These are phyloP conservation scores for Gymnopilus dilepis DNA, from an alignment of 768 basidiomycete species.

Conservation along the genomic window DNA sequence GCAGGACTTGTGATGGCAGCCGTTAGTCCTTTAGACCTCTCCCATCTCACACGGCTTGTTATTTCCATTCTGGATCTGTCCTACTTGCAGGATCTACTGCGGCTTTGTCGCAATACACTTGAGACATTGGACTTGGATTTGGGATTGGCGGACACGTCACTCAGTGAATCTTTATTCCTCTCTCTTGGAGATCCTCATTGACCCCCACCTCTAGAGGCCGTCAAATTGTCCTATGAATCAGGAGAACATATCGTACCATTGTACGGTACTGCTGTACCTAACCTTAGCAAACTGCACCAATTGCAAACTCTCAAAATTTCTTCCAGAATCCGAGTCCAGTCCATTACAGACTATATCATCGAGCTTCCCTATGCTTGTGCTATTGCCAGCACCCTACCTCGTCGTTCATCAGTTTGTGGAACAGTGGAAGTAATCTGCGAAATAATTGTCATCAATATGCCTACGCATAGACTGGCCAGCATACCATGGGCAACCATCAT, in stretches of 20 bases:
- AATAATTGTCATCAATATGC: neutral
- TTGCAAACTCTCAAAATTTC: neutral
- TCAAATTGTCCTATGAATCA: neutral
- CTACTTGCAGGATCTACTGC: neutral
- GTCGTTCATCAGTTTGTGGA: no score
- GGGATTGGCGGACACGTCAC: neutral
- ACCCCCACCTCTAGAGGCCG: neutral
- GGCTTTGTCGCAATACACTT: neutral
- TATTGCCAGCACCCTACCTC: neutral
- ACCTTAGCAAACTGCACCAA: neutral
- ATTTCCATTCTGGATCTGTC: neutral
- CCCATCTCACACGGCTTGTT: neutral
- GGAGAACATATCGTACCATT: neutral
- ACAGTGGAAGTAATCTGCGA: neutral
- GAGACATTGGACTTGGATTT: neutral
- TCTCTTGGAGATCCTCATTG: neutral
- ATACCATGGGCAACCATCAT: neutral
- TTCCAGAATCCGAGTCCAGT: neutral
- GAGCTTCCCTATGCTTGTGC: neutral
- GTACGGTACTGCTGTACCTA: neutral
- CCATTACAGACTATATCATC: neutral
- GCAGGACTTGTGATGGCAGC: neutral
- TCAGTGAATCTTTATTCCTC: neutral
- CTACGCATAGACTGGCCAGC: neutral
- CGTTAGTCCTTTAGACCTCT: neutral